Percentiles rank a stretch among this genome's conserved stretches.
Evolutionary conservation across 768 basidiomycete species (phyloP).

Genomic region (Collybia mongolica): DNA sequence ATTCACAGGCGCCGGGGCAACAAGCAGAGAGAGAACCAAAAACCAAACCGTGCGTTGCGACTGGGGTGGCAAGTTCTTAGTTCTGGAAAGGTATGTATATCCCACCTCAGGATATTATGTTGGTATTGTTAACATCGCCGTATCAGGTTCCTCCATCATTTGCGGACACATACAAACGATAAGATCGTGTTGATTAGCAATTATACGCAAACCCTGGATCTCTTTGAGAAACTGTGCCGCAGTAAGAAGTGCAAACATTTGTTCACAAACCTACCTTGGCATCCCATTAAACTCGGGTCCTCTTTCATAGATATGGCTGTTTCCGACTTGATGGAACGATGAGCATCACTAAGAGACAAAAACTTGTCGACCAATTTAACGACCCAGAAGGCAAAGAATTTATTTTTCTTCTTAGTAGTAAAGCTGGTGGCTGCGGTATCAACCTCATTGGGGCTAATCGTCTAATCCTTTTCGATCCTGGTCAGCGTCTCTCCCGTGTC

Average conservation of each 20-base stretch:
- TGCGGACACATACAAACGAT: conserved; percentile 80
- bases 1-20: conserved; percentile 59
- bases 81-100: conserved; percentile 74
- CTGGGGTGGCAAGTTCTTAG: conserved; percentile 90
- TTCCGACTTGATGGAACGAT: conserved; percentile 96
- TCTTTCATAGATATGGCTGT: conserved; percentile 67
- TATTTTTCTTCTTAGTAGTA: conserved; percentile 90
- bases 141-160: conserved; percentile 82
- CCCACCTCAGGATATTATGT: not conserved
- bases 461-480: conserved; percentile 93
- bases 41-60: conserved; percentile 65
- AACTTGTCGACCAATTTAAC: conserved; percentile 96
- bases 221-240: conserved; percentile 88
- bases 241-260: conserved; percentile 69
- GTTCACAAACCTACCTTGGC: not conserved
- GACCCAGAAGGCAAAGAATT: conserved; percentile 92
- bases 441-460: conserved; percentile 96
- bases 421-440: conserved; percentile 96
- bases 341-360: conserved; percentile 89
- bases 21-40: conserved; percentile 38
- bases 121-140: not conserved
- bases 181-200: conserved; percentile 98
- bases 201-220: conserved; percentile 91
- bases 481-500: conserved; percentile 36
- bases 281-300: not conserved